A percentile compares a stretch with the other conserved stretches of the same genome.
phyloP scores from a whole-genome alignment of 352 stramenopile species.

The Globisporangium rhizosaccharum region DNA sequence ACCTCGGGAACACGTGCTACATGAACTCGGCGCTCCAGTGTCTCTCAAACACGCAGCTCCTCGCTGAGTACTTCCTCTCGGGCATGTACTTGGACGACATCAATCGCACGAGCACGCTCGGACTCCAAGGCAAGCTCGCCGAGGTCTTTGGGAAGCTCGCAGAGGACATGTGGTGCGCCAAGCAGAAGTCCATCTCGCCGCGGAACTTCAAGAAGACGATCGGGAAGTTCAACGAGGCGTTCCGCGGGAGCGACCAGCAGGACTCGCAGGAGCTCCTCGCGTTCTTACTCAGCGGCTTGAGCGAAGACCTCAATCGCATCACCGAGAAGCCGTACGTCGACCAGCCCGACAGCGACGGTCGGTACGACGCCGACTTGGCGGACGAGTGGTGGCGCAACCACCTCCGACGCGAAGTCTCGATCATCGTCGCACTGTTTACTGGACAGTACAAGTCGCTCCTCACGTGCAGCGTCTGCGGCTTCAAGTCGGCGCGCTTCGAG shows the following conservation, averaged over 20 bases:
- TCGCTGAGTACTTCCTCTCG: constrained; percentile 96
- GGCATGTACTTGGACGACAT: constrained; percentile 91
- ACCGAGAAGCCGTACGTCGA: constrained; percentile 96
- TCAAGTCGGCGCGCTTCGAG: constrained; percentile 92
- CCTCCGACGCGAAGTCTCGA: constrained; percentile 95
- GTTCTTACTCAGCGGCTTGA: constrained; percentile 96
- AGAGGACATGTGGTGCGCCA: constrained; percentile 94
- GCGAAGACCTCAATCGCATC: constrained; percentile 98
- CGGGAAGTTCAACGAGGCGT: constrained; percentile 95
- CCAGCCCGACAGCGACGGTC: constrained; percentile 96
- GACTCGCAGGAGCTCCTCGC: constrained; percentile 96
- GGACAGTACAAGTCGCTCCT: constrained; percentile 98
- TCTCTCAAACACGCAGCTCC: constrained; percentile 93
- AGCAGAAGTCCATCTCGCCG: constrained; percentile 91
- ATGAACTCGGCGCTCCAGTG: constrained; percentile 94
- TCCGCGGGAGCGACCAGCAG: constrained; percentile 96
- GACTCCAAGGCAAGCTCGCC: constrained; percentile 92
- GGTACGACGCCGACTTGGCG: constrained; percentile 95
- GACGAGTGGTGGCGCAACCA: constrained; percentile 99
- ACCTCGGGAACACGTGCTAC: constrained; percentile 95
- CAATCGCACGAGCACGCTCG: constrained; percentile 96
- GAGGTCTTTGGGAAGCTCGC: constrained; percentile 94
- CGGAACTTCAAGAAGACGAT: constrained; percentile 93
- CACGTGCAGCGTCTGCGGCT: constrained; percentile 94
- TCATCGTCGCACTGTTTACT: constrained; percentile 99